Evolutionary conservation across 208 protist species (phyloP), one percentile per base, ranked within the genome.

Genomic region (Zelonia costaricensis): DNA sequence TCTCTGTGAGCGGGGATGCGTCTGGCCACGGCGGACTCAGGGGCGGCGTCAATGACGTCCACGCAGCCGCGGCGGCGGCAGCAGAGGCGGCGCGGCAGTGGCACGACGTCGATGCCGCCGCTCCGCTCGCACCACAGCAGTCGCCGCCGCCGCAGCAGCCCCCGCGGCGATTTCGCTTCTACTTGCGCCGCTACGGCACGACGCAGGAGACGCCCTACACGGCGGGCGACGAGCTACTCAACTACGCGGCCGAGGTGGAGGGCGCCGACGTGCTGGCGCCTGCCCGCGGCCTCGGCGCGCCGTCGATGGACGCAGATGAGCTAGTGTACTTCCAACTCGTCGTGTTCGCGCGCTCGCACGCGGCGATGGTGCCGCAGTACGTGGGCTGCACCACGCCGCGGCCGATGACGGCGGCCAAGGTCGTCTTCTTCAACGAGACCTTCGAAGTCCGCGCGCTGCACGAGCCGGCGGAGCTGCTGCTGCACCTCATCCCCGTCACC

Each of bases 381-480:
- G 77, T 94, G 18, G 88, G 84, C 33, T 80, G 75, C 62, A 91
- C 82, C 43, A 49, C 68, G 40, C 82, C 80, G 15, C 74, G 84
- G 12, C 67, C 79, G 43, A 60, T 94, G 36, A 90, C 72, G 27
- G 33, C 77, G 0, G 49, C 77, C 28, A 80, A 82, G 20, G 64
- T 80, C 0, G 42, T 86, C 42, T 88, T 88, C 48, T 80, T 85
- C 68, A 94, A 94, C 39, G 88, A 94, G 51, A 89, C 82, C 22
- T 94, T 94, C 65, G 88, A 94, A 51, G 44, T 94, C n/a, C 74
- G 75, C 36, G 67, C 82, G 16, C 33, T 74, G 62, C 69, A 76
- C 23, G 84, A 91, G 62, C 84, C 79, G n/a, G 56, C 69, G 44
- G 88, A 94, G 69, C 75, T 94, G 23, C 54, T 94, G 10, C 72